Evolutionary conservation across 768 basidiomycete genomes (phyloP).

Genomic region (Tylopilus felleus): DNA sequence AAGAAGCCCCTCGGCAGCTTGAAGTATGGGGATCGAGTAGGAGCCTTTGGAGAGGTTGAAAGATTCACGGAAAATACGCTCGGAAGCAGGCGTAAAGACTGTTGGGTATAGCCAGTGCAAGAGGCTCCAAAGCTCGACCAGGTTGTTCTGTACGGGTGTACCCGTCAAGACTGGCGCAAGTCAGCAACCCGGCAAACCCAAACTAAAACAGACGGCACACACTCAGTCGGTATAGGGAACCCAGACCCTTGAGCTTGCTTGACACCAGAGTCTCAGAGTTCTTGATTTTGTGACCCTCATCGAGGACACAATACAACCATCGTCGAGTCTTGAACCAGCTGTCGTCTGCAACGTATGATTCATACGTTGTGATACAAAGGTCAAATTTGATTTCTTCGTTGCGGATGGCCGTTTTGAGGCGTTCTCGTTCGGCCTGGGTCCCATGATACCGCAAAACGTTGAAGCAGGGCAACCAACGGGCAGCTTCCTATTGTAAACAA

Average conservation of each 20-base stretch:
- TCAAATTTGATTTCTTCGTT: slow-evolving; percentile 35
- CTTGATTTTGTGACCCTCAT: slow-evolving; percentile 73
- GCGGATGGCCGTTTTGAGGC: slow-evolving; percentile 47
- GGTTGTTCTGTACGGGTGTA: slow-evolving; percentile 69
- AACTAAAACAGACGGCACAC: slow-evolving; percentile 1
- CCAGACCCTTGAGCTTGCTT: slow-evolving; percentile 51
- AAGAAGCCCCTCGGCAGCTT: slow-evolving; percentile 47
- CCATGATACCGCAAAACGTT: slow-evolving; percentile 62
- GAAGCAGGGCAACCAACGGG: slow-evolving; percentile 53
- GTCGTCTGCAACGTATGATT: slow-evolving; percentile 54
- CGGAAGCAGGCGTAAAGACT: slow-evolving; percentile 48
- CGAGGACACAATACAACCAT: slow-evolving; percentile 59
- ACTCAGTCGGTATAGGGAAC: slow-evolving; percentile 57
- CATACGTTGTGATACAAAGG: slow-evolving; percentile 69
- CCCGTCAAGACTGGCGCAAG: slow-evolving; percentile 56
- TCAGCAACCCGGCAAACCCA: neutral
- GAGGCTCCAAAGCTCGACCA: slow-evolving; percentile 55
- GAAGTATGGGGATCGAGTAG: slow-evolving; percentile 49
- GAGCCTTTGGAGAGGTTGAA: slow-evolving; percentile 53
- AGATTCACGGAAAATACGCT: slow-evolving; percentile 46
- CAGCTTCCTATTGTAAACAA: slow-evolving; percentile 40
- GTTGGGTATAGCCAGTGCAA: slow-evolving; percentile 55
- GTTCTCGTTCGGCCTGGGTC: slow-evolving; percentile 46
- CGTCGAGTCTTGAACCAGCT: slow-evolving; percentile 57
- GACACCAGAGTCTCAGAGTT: slow-evolving; percentile 56